These are phyloP conservation scores for Cerrena zonata DNA, from an alignment of 1,284 basidiomycete species.

Conservation along the genomic window DNA sequence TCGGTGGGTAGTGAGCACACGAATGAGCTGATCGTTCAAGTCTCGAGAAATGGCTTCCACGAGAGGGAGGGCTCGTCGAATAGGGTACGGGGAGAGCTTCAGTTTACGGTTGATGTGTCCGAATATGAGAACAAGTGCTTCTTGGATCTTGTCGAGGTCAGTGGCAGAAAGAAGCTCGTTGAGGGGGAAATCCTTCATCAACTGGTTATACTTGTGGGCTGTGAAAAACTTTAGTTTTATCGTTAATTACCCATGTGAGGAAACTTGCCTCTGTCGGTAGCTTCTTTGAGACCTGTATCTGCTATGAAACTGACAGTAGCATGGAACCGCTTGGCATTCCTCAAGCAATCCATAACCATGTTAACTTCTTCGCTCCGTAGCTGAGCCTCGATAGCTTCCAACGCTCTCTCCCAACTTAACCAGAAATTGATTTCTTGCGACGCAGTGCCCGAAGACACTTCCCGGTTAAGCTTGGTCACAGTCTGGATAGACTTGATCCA, in stretches of 20 bases:
- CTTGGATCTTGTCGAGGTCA: conserved; percentile 90
- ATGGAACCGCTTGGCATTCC: conserved; percentile 94
- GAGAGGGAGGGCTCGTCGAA: conserved; percentile 88
- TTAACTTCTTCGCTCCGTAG: conserved; percentile 87
- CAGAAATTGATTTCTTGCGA: conserved; percentile 99
- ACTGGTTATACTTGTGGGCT: conserved; percentile 95
- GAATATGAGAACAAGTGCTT: conserved; percentile 84
- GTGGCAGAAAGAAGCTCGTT: conserved; percentile 95
- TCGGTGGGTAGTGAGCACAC: conserved; percentile 84
- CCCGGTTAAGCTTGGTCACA: conserved; percentile 88
- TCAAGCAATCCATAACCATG: conserved; percentile 91
- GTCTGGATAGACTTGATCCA: conserved; percentile 99
- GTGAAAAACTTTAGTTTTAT: background rate
- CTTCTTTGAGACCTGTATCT: conserved; percentile 93
- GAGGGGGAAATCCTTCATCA: conserved; percentile 98
- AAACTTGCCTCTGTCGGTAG: conserved; percentile 72
- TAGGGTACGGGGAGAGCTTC: conserved; percentile 91
- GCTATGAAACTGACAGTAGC: conserved; percentile 97
- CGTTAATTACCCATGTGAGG: background rate
- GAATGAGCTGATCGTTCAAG: conserved; percentile 90
- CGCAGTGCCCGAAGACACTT: conserved; percentile 92
- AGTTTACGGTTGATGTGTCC: conserved; percentile 94
- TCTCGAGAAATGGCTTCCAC: conserved; percentile 97
- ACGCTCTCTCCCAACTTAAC: conserved; percentile 87
- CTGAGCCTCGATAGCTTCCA: conserved; percentile 91